These are phyloP conservation scores for Coniochaeta sp. DNA, from an alignment of 2,329 filamentous ascomycete genomes.

Conservation along the genomic window DNA sequence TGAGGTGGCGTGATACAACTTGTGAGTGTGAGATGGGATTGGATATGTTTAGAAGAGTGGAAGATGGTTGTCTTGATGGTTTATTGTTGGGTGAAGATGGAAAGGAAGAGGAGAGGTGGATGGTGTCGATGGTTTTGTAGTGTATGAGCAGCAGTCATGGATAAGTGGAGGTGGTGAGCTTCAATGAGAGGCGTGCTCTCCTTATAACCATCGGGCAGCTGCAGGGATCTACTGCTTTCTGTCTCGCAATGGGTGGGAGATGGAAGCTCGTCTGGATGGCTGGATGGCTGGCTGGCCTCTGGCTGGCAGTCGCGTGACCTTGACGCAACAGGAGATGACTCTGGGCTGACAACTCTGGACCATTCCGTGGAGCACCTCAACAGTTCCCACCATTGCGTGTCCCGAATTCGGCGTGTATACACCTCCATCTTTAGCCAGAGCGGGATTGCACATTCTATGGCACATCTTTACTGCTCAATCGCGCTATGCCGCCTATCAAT, in stretches of 20 bases:
- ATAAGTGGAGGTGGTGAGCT: background rate
- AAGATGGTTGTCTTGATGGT: background rate
- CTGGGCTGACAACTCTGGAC: conserved; percentile 5
- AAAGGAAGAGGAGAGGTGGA: background rate
- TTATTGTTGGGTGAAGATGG: background rate
- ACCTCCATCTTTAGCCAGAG: background rate
- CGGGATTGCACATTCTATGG: background rate
- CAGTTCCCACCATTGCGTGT: conserved; percentile 1
- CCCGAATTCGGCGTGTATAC: background rate
- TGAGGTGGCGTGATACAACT: background rate
- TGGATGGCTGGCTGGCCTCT: too few species aligned
- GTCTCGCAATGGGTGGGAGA: background rate
- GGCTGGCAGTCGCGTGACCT: conserved; percentile 8
- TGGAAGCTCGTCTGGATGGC: background rate
- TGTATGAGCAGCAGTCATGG: background rate
- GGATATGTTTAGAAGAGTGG: background rate
- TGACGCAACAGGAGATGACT: conserved; percentile 5
- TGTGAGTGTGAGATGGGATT: background rate
- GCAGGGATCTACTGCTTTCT: background rate
- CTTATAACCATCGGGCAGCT: background rate
- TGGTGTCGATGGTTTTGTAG: background rate
- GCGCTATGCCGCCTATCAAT: background rate
- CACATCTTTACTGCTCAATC: background rate
- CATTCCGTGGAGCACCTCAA: background rate
- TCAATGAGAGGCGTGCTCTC: background rate